A percentile compares a stretch with the other conserved stretches of the same genome.
These are phyloP conservation scores for Rutstroemia sp. DNA, from an alignment of 2,329 filamentous ascomycete species.

Conservation along the genomic window DNA sequence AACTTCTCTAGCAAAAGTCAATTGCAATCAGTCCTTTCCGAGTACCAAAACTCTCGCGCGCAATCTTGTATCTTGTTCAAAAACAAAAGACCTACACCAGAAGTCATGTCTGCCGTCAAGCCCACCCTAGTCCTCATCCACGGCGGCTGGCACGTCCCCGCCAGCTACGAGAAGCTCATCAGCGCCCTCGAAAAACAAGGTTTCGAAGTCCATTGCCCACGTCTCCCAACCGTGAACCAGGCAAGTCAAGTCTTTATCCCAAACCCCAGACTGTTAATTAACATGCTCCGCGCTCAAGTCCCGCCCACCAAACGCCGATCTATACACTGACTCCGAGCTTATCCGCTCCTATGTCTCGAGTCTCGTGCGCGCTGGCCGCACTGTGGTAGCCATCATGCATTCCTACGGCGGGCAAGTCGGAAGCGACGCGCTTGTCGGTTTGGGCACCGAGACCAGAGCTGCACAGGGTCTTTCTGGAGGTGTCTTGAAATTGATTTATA, in stretches of 20 bases:
- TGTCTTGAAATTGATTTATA: conserved; percentile 6
- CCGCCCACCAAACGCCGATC: conserved; percentile 10
- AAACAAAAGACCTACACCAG: no score
- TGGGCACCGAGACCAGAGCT: not conserved
- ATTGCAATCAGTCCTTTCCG: no score
- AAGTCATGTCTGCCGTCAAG: not conserved
- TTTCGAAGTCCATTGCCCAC: conserved; percentile 10
- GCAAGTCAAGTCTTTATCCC: not conserved
- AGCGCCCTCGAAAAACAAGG: conserved; percentile 1
- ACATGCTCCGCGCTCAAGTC: not conserved
- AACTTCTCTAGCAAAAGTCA: no score
- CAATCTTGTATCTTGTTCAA: no score
- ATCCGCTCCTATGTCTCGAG: conserved; percentile 5
- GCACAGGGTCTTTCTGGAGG: conserved; percentile 1
- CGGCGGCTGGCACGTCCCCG: conserved; percentile 9
- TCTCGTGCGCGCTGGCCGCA: conserved; percentile 1
- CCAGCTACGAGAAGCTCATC: conserved; percentile 9
- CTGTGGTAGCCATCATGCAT: conserved; percentile 9
- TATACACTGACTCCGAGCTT: conserved; percentile 6
- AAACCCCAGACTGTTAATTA: not conserved
- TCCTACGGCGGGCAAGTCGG: conserved; percentile 14
- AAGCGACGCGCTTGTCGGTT: conserved; percentile 8
- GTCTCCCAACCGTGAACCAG: conserved; percentile 6
- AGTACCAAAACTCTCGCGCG: no score
- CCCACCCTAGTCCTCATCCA: conserved; percentile 8